Conservation (phyloP, 73 alveolate species). For the Paramecium primaurelia region DNA sequence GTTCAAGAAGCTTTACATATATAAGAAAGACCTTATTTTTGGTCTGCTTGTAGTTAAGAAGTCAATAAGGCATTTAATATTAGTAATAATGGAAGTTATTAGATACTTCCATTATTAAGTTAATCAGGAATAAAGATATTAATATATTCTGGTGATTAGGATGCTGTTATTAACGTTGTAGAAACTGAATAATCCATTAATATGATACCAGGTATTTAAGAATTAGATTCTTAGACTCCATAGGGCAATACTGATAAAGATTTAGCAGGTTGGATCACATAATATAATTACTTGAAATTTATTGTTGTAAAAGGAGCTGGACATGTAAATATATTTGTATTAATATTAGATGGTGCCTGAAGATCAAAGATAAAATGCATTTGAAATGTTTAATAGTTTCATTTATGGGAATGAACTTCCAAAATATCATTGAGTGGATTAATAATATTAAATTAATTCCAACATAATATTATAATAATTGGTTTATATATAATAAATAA, state of each 20-base stretch:
- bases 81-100: constrained; percentile 51
- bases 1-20: constrained; percentile 28
- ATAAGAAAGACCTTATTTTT: not conserved
- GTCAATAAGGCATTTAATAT: not conserved
- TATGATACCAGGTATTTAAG: not conserved
- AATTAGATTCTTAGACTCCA: not conserved
- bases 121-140: constrained; percentile 64
- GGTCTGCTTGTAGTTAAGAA: constrained; percentile 6
- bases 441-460: not conserved
- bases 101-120: constrained; percentile 61
- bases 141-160: constrained; percentile 78
- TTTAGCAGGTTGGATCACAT: constrained; percentile 35
- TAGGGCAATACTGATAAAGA: constrained; percentile 33
- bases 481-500: not conserved
- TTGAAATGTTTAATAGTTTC: constrained; percentile 33
- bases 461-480: not conserved
- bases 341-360: constrained; percentile 11
- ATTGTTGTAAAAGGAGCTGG: constrained; percentile 13
- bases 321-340: not conserved
- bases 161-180: constrained; percentile 71
- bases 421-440: not conserved
- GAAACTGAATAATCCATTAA: constrained; percentile 68
- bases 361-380: constrained; percentile 36
- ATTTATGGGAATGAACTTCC: not conserved
- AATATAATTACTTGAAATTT: not conserved